Evolutionary conservation across 257 asterid genomes (phyloP).

Genomic region (Nicotiana tomentosiformis): DNA sequence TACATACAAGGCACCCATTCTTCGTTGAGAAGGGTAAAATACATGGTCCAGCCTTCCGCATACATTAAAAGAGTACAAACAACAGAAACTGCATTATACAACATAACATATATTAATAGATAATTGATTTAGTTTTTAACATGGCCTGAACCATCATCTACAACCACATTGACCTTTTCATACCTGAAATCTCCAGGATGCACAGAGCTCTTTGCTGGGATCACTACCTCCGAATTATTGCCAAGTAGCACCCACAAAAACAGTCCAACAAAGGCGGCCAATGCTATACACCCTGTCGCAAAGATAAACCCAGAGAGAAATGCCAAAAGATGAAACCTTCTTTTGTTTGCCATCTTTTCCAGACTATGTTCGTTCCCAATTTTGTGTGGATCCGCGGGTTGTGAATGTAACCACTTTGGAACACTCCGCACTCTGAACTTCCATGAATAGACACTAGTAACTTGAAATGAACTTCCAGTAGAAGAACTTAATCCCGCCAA

Average conservation of each 20-base stretch:
- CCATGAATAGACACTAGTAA: slow-evolving; percentile 63
- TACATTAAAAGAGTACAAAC: not conserved
- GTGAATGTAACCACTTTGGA: slow-evolving; percentile 66
- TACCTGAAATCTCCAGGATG: slow-evolving; percentile 58
- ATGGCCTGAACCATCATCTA: slow-evolving; percentile 32
- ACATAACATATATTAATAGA: slow-evolving; percentile 19
- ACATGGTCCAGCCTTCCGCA: not conserved
- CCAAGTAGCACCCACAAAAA: slow-evolving; percentile 47
- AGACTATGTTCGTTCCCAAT: slow-evolving; percentile 19
- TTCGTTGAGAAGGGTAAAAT: not conserved
- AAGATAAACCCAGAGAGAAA: slow-evolving; percentile 54
- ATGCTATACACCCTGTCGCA: slow-evolving; percentile 51
- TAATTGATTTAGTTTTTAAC: slow-evolving; percentile 37
- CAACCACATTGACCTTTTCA: slow-evolving; percentile 54
- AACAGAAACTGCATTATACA: not conserved
- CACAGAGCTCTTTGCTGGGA: slow-evolving; percentile 36
- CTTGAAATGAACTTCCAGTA: slow-evolving; percentile 48
- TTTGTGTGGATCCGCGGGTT: slow-evolving; percentile 49
- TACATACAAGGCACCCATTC: not conserved
- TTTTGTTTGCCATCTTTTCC: slow-evolving; percentile 25
- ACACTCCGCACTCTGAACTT: slow-evolving; percentile 46
- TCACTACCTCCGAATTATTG: slow-evolving; percentile 33
- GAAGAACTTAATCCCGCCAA: slow-evolving; percentile 67
- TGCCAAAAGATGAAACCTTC: slow-evolving; percentile 42
- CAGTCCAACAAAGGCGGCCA: slow-evolving; percentile 43